These are phyloP conservation scores for Copromyces sp. DNA, from an alignment of 495 filamentous ascomycete genomes.

Conservation along the genomic window DNA sequence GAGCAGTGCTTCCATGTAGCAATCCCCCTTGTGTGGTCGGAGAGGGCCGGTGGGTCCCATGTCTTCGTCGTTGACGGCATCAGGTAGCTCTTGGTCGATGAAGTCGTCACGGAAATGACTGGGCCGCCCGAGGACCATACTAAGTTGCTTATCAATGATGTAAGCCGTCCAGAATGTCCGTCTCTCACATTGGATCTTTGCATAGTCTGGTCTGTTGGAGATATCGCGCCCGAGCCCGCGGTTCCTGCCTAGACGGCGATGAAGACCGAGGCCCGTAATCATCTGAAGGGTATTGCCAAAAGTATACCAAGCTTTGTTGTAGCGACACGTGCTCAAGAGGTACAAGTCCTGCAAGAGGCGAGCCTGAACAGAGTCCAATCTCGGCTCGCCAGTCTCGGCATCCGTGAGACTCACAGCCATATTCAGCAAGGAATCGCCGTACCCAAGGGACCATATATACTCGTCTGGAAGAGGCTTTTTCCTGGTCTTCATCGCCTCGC, in stretches of 20 bases:
- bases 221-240: slow-evolving; percentile 10
- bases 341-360: slow-evolving; percentile 19
- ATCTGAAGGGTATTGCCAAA: slow-evolving; percentile 19
- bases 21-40: slow-evolving; percentile 11
- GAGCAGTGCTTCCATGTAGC: slow-evolving; percentile 41
- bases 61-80: slow-evolving; percentile 44
- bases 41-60: slow-evolving; percentile 28
- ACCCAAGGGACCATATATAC: slow-evolving; percentile 12
- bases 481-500: neutral
- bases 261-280: slow-evolving; percentile 19
- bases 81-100: slow-evolving; percentile 44
- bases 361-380: slow-evolving; percentile 15
- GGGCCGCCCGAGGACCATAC: slow-evolving; percentile 44
- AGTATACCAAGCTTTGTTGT: slow-evolving; percentile 16
- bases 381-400: slow-evolving; percentile 8
- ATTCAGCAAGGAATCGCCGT: slow-evolving; percentile 13
- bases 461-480: neutral
- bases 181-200: slow-evolving; percentile 29
- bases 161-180: slow-evolving; percentile 50
- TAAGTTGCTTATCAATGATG: slow-evolving; percentile 48
- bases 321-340: slow-evolving; percentile 16
- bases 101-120: slow-evolving; percentile 42
- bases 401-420: slow-evolving; percentile 8
- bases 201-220: slow-evolving; percentile 8
- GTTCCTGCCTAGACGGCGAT: slow-evolving; percentile 16